Evolutionary conservation across 2,329 filamentous ascomycete genomes (phyloP).

Genomic region (Seiridium cupressi): DNA sequence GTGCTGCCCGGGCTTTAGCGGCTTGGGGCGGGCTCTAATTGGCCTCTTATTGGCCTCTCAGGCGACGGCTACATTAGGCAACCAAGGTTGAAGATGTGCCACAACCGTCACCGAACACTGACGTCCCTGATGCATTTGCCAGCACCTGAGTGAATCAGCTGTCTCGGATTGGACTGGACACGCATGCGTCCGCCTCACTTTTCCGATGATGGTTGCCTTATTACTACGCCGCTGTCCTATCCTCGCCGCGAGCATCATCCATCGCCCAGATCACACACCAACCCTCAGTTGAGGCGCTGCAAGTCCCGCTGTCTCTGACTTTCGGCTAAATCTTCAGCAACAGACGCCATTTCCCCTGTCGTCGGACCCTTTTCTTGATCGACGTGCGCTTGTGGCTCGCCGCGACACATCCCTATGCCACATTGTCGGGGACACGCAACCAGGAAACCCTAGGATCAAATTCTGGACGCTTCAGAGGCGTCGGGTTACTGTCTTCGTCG

Average conservation of each 20-base stretch:
- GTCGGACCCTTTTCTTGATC: too few relatives aligned
- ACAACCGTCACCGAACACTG: conserved; percentile 2
- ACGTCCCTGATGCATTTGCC: not conserved
- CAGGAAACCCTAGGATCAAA: too few relatives aligned
- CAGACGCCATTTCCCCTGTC: not conserved
- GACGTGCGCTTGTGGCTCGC: too few relatives aligned
- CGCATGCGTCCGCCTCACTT: conserved; percentile 3
- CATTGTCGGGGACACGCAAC: too few relatives aligned
- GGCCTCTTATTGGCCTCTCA: not conserved
- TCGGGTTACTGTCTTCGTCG: too few relatives aligned
- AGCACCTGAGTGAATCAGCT: not conserved
- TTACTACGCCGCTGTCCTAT: not conserved
- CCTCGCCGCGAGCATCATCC: not conserved
- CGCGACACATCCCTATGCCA: too few relatives aligned
- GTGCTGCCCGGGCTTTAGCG: not conserved
- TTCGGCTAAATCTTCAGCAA: not conserved
- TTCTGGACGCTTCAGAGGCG: too few relatives aligned
- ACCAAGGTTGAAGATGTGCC: not conserved
- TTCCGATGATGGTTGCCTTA: conserved; percentile 4
- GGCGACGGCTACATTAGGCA: not conserved
- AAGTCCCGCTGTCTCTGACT: not conserved
- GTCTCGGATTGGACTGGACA: conserved; percentile 4
- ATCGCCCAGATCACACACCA: not conserved
- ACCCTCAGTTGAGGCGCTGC: not conserved
- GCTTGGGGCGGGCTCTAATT: not conserved